Evolutionary conservation across 768 basidiomycete species (phyloP), one percentile per base, ranked within the genome.

Genomic region (Guyanaporus albipodus): DNA sequence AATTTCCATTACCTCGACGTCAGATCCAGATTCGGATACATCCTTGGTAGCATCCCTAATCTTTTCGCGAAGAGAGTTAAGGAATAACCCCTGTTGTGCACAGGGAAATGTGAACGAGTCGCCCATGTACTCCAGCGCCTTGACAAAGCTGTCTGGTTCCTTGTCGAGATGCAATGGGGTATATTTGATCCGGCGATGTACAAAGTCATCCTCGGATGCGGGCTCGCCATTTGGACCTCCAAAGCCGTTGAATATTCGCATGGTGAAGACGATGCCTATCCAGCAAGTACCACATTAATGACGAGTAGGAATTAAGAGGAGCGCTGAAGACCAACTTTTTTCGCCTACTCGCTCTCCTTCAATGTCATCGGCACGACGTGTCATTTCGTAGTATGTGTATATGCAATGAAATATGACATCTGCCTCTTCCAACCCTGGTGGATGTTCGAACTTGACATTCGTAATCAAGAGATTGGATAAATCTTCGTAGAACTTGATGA

Each of bases 401-500:
- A 88, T 65, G 62, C 90, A 94, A 50, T 83, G 74, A 12, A 71
- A 64, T 68, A 80, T 75, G 46, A 89, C 80, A 15, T 88, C 84
- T 8, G 53, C 40, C 32, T 66, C 63, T 37, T 59, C 57, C 10
- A 54, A 59, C 47, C 42, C 43, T 29, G 52, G 21, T 31, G 42
- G 17, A 28, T 47, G 63, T 65, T 72, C 73, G 42, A 73, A 63
- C 57, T 81, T 83, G 62, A 89, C 55, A 42, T 72, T 77, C 4
- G 78, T 72, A 19, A 94, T 75, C 31, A 89, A 72, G 19, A 94
- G 68, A 56, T 91, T 89, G 1, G 89, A 91, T 53, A 91, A 66
- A 57, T 93, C 90, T 63, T 93, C 90, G 61, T 95, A 95, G 50
- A 94, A 78, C 41, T 73, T 73, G 55, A 91, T 74, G 34, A 84